These are phyloP conservation scores for Coniochaeta pulveracea DNA, from an alignment of 2,329 filamentous ascomycete species.

Conservation along the genomic window DNA sequence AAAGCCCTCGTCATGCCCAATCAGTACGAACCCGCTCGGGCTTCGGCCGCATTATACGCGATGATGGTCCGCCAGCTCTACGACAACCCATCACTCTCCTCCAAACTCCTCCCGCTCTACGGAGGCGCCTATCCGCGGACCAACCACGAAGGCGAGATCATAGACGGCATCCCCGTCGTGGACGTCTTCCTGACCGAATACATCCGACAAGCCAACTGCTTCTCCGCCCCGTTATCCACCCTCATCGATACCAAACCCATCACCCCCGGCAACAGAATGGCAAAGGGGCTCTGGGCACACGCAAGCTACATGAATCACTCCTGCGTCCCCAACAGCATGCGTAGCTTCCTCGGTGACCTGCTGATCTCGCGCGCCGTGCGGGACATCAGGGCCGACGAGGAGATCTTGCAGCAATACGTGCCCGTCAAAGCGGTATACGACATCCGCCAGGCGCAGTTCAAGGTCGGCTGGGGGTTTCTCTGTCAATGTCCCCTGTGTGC, in stretches of 20 bases:
- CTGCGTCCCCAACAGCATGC: conserved; percentile 19
- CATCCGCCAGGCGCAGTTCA: conserved; percentile 16
- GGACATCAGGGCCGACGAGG: conserved; percentile 23
- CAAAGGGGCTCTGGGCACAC: conserved; percentile 19
- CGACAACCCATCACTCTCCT: conserved; percentile 25
- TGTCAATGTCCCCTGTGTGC: conserved; percentile 26
- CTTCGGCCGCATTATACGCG: conserved; percentile 31
- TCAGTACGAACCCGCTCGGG: conserved; percentile 26
- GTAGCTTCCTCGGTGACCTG: conserved; percentile 19
- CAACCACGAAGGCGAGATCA: conserved; percentile 18
- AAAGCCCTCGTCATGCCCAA: conserved; percentile 28
- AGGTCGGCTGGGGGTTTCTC: conserved; percentile 24
- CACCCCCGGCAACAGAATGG: conserved; percentile 5
- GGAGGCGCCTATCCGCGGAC: conserved; percentile 20
- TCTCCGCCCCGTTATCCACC: conserved; percentile 21
- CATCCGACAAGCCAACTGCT: conserved; percentile 28
- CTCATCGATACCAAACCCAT: conserved; percentile 15
- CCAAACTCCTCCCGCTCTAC: conserved; percentile 20
- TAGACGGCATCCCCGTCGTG: conserved; percentile 22
- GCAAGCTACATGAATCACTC: conserved; percentile 18
- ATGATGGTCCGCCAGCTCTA: conserved; percentile 24
- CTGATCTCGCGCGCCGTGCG: conserved; percentile 22
- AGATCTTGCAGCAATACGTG: conserved; percentile 26
- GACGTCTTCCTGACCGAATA: conserved; percentile 27
- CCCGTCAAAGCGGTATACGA: conserved; percentile 19